These are phyloP conservation scores for Debaryomyces castellii DNA, from an alignment of 805 yeast genomes.

Conservation along the genomic window DNA sequence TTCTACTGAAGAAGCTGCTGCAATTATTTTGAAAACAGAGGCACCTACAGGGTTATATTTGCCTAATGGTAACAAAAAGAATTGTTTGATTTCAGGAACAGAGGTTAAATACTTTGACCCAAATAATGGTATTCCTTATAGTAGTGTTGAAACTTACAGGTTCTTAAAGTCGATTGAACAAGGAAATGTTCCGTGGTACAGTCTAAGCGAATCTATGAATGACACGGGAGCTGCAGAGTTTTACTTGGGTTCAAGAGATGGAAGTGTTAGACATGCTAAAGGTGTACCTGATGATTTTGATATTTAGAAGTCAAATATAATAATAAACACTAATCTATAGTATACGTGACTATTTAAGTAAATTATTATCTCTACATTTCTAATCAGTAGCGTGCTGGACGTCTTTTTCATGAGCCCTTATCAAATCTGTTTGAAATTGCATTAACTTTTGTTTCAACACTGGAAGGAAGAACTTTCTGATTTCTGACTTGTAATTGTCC, in stretches of 20 bases:
- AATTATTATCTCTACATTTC: background rate
- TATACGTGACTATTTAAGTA: background rate
- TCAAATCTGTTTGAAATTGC: conserved; percentile 62
- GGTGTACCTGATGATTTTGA: conserved; percentile 89
- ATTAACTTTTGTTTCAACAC: conserved; percentile 45
- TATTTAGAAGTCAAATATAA: conserved; percentile 9
- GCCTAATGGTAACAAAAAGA: conserved; percentile 65
- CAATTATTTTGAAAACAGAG: conserved; percentile 53
- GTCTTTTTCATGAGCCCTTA: conserved; percentile 59
- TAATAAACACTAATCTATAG: background rate
- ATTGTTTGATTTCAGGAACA: conserved; percentile 74
- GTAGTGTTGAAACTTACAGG: conserved; percentile 77
- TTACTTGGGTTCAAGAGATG: conserved; percentile 46
- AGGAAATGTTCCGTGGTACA: conserved; percentile 54
- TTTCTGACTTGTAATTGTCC: conserved; percentile 36
- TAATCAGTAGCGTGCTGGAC: conserved; percentile 51
- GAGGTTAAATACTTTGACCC: conserved; percentile 89
- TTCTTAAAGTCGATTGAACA: conserved; percentile 50
- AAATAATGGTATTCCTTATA: conserved; percentile 80
- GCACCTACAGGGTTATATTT: conserved; percentile 75
- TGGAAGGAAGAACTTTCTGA: conserved; percentile 55
- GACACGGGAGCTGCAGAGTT: conserved; percentile 49
- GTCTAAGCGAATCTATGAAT: conserved; percentile 49
- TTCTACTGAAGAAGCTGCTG: conserved; percentile 41
- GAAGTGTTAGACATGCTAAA: conserved; percentile 65